Percentiles rank a stretch among this genome's conserved stretches.
Evolutionary conservation across 2,329 filamentous ascomycete species (phyloP).

Genomic region (Xylariaceae sp.): DNA sequence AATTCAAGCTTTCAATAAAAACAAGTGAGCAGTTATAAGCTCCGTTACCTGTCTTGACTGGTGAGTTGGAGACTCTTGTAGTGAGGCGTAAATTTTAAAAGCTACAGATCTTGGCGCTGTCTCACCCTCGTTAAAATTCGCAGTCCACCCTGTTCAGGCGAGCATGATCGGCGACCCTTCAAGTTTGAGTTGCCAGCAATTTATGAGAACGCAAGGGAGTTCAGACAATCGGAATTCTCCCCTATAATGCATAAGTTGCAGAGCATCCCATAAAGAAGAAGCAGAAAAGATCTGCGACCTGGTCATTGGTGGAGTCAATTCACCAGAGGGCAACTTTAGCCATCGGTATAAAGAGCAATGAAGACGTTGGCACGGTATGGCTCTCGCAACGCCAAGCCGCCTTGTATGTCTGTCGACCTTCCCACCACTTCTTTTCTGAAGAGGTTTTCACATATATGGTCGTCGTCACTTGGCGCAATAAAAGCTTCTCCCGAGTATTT

Average conservation of each 20-base stretch:
- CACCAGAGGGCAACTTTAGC: constrained; percentile 7
- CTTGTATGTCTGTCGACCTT: not conserved
- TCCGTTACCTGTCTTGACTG: not conserved
- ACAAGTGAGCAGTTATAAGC: too few species aligned
- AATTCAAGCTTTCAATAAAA: too few species aligned
- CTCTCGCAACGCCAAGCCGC: constrained; percentile 6
- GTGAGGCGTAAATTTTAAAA: too few species aligned
- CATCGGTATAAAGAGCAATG: not conserved
- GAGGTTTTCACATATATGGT: not conserved
- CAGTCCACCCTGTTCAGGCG: constrained; percentile 29
- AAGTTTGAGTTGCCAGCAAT: constrained; percentile 20
- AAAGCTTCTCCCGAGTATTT: too few species aligned
- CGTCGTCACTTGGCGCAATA: too few species aligned
- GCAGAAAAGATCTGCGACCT: too few species aligned
- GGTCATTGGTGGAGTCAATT: not conserved
- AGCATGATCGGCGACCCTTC: constrained; percentile 35
- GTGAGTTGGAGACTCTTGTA: not conserved
- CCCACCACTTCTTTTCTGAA: too few species aligned
- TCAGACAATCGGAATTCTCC: not conserved
- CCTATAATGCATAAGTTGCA: too few species aligned
- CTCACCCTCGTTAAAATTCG: constrained; percentile 25
- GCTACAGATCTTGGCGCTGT: constrained; percentile 35
- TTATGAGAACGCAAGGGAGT: constrained; percentile 6
- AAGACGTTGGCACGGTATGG: constrained; percentile 1
- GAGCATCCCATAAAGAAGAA: too few species aligned